These are phyloP conservation scores for Gentiana macrophylla DNA, from an alignment of 257 asterid genomes.

Conservation along the genomic window DNA sequence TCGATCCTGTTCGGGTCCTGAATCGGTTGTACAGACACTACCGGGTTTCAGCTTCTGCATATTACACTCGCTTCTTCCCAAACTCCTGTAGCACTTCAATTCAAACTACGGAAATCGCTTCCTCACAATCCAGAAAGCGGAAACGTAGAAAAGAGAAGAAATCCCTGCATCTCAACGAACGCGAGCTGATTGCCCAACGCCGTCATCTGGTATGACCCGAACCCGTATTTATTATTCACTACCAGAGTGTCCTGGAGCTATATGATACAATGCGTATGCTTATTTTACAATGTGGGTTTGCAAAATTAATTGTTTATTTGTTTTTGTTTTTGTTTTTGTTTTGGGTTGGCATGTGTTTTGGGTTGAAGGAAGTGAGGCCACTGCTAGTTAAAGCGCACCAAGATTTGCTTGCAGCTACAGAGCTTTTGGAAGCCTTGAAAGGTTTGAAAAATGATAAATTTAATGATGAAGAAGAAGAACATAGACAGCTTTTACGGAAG, in stretches of 20 bases:
- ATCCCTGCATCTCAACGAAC: conserved; percentile 32
- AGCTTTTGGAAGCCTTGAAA: conserved; percentile 33
- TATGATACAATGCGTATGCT: too few relatives aligned
- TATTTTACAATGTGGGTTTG: too few relatives aligned
- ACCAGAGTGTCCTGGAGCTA: too few relatives aligned
- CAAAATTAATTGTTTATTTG: too few relatives aligned
- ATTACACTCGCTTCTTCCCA: conserved; percentile 77
- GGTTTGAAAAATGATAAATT: conserved; percentile 36
- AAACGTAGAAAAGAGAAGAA: conserved; percentile 45
- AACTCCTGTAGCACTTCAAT: not conserved
- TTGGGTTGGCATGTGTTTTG: not conserved
- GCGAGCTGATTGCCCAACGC: conserved; percentile 66
- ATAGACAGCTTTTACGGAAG: conserved; percentile 18
- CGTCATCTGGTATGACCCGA: conserved; percentile 58
- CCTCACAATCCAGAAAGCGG: conserved; percentile 33
- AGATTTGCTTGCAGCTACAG: conserved; percentile 39
- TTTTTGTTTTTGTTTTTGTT: not conserved
- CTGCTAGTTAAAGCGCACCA: conserved; percentile 60
- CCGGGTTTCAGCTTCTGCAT: conserved; percentile 49
- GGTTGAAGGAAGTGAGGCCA: conserved; percentile 49
- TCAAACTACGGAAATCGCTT: conserved; percentile 1
- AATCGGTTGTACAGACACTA: conserved; percentile 59
- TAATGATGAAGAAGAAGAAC: conserved; percentile 14
- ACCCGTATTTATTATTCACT: not conserved
- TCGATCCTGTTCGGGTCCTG: conserved; percentile 80